phyloP scores from a whole-genome alignment of 164 flowering plant species.

The Vitis rotundifolia region DNA sequence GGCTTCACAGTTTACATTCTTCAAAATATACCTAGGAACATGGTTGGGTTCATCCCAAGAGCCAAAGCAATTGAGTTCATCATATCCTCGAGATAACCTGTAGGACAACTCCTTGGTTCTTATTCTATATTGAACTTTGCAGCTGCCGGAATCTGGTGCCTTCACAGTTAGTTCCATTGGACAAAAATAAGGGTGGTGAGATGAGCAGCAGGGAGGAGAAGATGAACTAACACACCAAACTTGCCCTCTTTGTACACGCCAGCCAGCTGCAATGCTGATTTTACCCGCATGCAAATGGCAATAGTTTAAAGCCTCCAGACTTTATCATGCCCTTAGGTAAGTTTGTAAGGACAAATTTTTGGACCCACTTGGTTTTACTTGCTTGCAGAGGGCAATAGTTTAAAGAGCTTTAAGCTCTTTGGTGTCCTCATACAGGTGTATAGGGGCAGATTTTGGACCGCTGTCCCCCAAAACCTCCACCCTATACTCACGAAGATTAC shows the following conservation, averaged over 20 bases:
- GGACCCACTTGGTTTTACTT: too few species aligned
- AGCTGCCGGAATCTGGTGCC: slow-evolving; percentile 4
- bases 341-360: too few species aligned
- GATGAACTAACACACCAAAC: slow-evolving; percentile 4
- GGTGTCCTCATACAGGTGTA: too few species aligned
- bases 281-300: slow-evolving; percentile 2
- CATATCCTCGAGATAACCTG: not conserved
- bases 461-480: too few species aligned
- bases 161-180: slow-evolving; percentile 5
- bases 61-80: not conserved
- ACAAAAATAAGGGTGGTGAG: not conserved
- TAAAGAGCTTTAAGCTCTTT: too few species aligned
- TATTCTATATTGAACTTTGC: not conserved
- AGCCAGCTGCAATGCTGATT: not conserved
- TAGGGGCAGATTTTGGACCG: too few species aligned
- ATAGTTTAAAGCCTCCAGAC: not conserved
- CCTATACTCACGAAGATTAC: too few species aligned
- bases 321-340: too few species aligned
- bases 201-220: not conserved
- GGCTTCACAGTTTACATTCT: slow-evolving; percentile 36
- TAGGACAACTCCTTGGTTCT: slow-evolving; percentile 5
- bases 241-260: not conserved
- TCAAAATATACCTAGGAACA: not conserved
- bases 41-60: not conserved
- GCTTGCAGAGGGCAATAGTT: too few species aligned